Evolutionary conservation across 2,329 filamentous ascomycete genomes (phyloP).

Genomic region (Ophiosphaerella narmari): DNA sequence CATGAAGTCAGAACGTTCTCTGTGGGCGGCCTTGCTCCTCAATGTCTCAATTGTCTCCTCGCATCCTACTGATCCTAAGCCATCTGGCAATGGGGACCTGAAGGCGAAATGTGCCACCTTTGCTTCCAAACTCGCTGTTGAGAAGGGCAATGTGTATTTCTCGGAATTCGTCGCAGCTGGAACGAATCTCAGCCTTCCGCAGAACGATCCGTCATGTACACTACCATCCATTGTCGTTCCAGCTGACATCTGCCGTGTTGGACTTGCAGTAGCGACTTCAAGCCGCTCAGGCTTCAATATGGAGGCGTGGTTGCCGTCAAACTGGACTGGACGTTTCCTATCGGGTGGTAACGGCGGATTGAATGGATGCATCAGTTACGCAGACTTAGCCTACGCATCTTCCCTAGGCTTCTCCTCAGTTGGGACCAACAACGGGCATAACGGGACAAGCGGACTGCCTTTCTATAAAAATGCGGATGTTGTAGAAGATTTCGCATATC

Average conservation of each 20-base stretch:
- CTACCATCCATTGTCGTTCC: constrained; percentile 34
- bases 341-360: constrained; percentile 48
- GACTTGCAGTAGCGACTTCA: constrained; percentile 47
- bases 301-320: constrained; percentile 52
- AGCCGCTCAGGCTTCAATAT: constrained; percentile 48
- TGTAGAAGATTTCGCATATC: constrained; percentile 55
- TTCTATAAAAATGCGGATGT: constrained; percentile 55
- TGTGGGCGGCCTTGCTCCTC: constrained; percentile 18
- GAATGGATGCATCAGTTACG: constrained; percentile 47
- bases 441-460: constrained; percentile 50
- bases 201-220: constrained; percentile 48
- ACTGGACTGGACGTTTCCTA: constrained; percentile 47
- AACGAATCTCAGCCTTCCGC: constrained; percentile 47
- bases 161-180: constrained; percentile 47
- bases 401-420: constrained; percentile 48
- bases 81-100: constrained; percentile 15
- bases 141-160: constrained; percentile 44
- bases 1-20: constrained; percentile 23
- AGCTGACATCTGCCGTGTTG: constrained; percentile 49
- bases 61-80: neutral
- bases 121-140: constrained; percentile 34
- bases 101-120: constrained; percentile 32
- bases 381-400: constrained; percentile 46
- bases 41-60: constrained; percentile 12
- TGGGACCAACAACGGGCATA: constrained; percentile 50